Base-by-base conservation (phyloP, 1,139 yeast genomes). In the Meyerozyma elateridarum region DNA sequence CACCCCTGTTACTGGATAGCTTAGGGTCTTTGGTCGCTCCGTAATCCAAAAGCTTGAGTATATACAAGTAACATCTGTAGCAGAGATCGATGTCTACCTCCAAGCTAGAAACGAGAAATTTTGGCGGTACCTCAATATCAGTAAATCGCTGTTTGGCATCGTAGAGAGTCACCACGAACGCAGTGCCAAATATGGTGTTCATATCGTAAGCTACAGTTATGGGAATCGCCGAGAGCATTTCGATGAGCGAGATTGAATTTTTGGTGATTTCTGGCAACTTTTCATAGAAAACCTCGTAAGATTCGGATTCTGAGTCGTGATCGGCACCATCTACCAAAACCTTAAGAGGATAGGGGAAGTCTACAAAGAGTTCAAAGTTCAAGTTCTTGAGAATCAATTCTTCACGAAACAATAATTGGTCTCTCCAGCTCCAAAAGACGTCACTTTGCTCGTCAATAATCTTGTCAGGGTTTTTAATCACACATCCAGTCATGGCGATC, bases 391-490 rank as follows among this genome's bases (percentile, higher is more conserved):
- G 48, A 7, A 68, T 56, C 26, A 68, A 47, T 45, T 68, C 74
- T 40, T 68, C 74, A 24, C 74, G 45, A 39, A 57, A 68, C 30
- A 68, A 46, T 4, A 68, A 44, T 45, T 68, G 73, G 45, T 68
- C 73, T 25, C 71, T 42, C 73, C 73, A 68, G 32, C 56, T 54
- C 73, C 74, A 68, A 41, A 64, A 68, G 32, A 57, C 40, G 28
- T 60, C 62, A 37, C 62, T 61, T 26, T 64, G 70, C 37, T 66
- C 70, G 35, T 64, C 70, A 4, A 67, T 52, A 3, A 49, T 42
- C 31, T 48, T 47, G 11, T 52, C 44, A 1, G 66, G 65, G 37
- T 57, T 59, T 39, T 62, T 62, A 25, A 66, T 36, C 16, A 47
- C 51, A 36, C 71, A 61, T 1, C 64, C 68, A 4, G 53, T 46